Conservation (phyloP, 2,329 filamentous ascomycete species). For the Colletotrichum musae region DNA sequence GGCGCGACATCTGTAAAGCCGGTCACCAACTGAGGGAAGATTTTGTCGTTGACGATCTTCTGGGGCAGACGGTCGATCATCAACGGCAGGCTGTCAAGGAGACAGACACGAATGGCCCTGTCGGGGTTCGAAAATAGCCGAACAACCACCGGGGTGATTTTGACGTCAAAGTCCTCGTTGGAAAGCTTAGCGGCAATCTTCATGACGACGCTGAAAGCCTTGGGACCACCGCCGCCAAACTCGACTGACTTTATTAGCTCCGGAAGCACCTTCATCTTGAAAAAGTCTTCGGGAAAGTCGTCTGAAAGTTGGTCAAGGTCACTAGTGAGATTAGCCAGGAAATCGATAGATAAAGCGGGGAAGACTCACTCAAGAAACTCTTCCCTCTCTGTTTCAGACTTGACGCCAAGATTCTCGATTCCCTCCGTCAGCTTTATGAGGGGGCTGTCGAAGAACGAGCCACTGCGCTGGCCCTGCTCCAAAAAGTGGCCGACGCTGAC, state of each 20-base stretch:
- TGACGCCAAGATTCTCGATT: slow-evolving; percentile 92
- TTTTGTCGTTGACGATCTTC: slow-evolving; percentile 94
- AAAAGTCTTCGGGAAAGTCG: slow-evolving; percentile 97
- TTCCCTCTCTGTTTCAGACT: slow-evolving; percentile 86
- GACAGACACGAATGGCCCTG: slow-evolving; percentile 89
- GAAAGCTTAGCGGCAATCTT: slow-evolving; percentile 91
- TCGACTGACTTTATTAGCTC: slow-evolving; percentile 99
- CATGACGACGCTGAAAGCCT: slow-evolving; percentile 89
- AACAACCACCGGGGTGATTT: slow-evolving; percentile 88
- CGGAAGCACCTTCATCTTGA: slow-evolving; percentile 95
- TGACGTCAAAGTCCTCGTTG: slow-evolving; percentile 89
- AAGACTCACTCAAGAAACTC: slow-evolving; percentile 78
- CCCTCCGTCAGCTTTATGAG: slow-evolving; percentile 93
- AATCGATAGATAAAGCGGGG: slow-evolving; percentile 43
- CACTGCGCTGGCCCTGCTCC: slow-evolving; percentile 86
- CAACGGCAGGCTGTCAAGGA: slow-evolving; percentile 87
- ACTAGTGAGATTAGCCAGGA: slow-evolving; percentile 55
- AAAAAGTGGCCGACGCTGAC: slow-evolving; percentile 88
- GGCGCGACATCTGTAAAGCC: slow-evolving; percentile 95
- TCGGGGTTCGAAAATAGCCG: slow-evolving; percentile 93
- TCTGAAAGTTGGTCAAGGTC: slow-evolving; percentile 90
- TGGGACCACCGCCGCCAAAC: slow-evolving; percentile 94
- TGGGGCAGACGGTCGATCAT: slow-evolving; percentile 94
- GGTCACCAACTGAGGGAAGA: slow-evolving; percentile 95
- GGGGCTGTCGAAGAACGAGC: slow-evolving; percentile 93